Evolutionary conservation across 306 rosid genomes (phyloP), one percentile per base, ranked within the genome.

Genomic region (Cotoneaster glaucophyllus): DNA sequence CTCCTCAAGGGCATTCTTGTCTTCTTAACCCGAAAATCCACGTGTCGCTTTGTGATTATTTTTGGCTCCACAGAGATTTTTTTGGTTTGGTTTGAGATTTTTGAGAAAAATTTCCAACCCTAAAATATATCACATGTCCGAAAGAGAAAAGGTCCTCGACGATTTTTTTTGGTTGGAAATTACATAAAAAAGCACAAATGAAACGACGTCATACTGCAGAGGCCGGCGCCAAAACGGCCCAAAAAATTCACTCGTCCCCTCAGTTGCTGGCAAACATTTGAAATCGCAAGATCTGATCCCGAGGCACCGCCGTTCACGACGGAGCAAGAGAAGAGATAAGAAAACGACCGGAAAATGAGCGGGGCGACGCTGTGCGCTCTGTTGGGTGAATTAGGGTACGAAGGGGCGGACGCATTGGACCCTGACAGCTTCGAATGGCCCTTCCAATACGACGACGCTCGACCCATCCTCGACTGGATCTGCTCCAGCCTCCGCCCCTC

Each of bases 401-500:
- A 81, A 72, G 90, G 83, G 3, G 85, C 90, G 1, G 92, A 86
- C 24, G 73, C 84, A 32, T 84, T 92, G 43, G 98, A 92, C 72
- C 93, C 97, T 1, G 97, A 92, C 78, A 95, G 96, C 81, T 95
- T 92, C 78, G 97, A 95, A 58, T 95, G 98, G 98, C 97, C 97
- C 1, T 92, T 95, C 57, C 97, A 90, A 41, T 92, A 87, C 80
- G 97, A 92, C 77, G 97, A 92, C 39, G 91, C 96, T 18, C 95
- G 95, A 50, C 96, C 95, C 41, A 88, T 92, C 53, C 96, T 92
- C 63, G 88, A 92, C 64, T 95, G 97, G 98, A 85, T 95, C 88
- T 92, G 93, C 85, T 89, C 98, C 77, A 92, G 88, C 82, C 96
- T 95, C 22, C 97, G 98, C 19, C 85, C 90, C 31, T 90, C 97